Conservation (phyloP, 2,329 filamentous ascomycete genomes). For the Penicillium sp. region DNA sequence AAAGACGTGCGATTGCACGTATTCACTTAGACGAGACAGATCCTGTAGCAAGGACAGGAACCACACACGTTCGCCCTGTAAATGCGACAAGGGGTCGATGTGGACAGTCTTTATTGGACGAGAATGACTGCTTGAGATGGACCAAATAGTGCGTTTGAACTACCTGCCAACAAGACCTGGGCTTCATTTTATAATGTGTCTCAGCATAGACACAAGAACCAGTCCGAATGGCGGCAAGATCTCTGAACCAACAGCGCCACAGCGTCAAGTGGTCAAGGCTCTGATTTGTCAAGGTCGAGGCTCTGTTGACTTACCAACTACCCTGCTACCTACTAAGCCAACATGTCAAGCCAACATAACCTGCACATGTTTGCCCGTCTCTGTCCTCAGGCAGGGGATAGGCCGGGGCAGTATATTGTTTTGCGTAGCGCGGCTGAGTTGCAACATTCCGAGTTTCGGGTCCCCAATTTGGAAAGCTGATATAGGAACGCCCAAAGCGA, state of each 20-base stretch:
- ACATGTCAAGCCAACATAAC: not conserved
- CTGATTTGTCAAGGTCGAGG: not conserved
- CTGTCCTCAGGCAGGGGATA: not conserved
- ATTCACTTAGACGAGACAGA: too few relatives aligned
- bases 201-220: not conserved
- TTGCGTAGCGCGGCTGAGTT: not conserved
- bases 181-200: not conserved
- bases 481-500: not conserved
- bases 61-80: too few relatives aligned
- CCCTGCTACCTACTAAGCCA: not conserved
- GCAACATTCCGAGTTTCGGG: not conserved
- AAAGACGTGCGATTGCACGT: too few relatives aligned
- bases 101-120: too few relatives aligned
- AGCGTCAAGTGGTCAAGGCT: not conserved
- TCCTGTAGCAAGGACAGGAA: too few relatives aligned
- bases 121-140: too few relatives aligned
- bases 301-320: not conserved
- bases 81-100: too few relatives aligned
- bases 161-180: not conserved
- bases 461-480: not conserved
- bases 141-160: not conserved
- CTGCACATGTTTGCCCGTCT: not conserved
- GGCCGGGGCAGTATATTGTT: not conserved
- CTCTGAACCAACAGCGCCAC: not conserved
- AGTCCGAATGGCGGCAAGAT: not conserved